Base-by-base conservation (phyloP, 2,329 filamentous ascomycete species). In the Sphaerulina musiva region DNA sequence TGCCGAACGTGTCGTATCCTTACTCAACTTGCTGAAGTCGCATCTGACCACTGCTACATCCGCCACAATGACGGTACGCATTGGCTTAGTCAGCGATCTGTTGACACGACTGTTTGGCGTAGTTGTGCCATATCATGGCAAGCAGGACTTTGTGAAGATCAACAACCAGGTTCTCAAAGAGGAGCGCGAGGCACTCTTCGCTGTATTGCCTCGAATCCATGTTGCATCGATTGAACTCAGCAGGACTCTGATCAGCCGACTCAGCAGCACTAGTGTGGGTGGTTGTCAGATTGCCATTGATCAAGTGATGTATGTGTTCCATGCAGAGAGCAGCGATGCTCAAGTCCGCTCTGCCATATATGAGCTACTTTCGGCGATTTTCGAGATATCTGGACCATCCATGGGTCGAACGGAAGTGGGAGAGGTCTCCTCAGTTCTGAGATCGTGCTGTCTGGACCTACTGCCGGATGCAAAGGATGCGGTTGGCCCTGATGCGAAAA, bases 101-200 rank as follows among this genome's bases (percentile, higher is more conserved):
- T 73, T 86, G 1, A 81, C 80, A 11, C 79, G 92, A 43, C 72
- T 95, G 29, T 80, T 87, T 36, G 82, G 85, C 14, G 78, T 95
- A 43, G 69, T 79, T 68, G 59, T 81, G 69, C 69, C 80, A 61
- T 53, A 60, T 65, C 66, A 73, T 69, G 56, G 66, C 26, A 56
- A 75, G 76, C 60, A 76, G 74, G 54, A 60, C n/a, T 57, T 54
- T 1, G 71, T 82, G n/a, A 80, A 84, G 56, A 76, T 84, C 55
- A 91, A 90, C 62, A 77, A 83, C 6, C 85, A 88, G 58, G 81
- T 93, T 58, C 79, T 83, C 32, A 81, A 86, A 57, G 87, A 95
- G 47, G 92, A 96, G 70, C 85, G 85, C 57, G 89, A 95, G 50
- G 81, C 84, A 43, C 77, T 96, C 3, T 91, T 87, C 81, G 74